phyloP scores from a whole-genome alignment of 2,329 filamentous ascomycete species.

The Pyrenophora graminea region DNA sequence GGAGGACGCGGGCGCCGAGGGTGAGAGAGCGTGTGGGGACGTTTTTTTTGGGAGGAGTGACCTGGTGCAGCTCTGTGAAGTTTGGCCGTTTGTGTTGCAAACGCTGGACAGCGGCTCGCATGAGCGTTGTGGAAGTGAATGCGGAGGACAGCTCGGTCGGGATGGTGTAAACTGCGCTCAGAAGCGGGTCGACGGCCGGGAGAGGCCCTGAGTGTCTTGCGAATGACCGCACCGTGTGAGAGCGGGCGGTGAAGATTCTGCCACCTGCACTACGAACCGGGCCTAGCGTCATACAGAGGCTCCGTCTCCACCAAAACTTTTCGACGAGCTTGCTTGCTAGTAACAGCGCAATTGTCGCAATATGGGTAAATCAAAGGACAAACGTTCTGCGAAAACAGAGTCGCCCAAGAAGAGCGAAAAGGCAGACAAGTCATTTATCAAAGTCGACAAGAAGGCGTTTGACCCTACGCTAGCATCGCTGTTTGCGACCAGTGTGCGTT shows the following conservation, averaged over 20 bases:
- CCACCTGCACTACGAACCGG: background rate
- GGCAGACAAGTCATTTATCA: conserved; percentile 26
- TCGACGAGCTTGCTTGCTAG: conserved; percentile 17
- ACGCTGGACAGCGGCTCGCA: conserved; percentile 22
- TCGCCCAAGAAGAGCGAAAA: conserved; percentile 16
- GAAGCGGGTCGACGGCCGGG: conserved; percentile 18
- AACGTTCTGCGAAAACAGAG: conserved; percentile 24
- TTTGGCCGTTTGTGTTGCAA: conserved; percentile 10
- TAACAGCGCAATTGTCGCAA: conserved; percentile 23
- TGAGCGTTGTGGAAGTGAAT: conserved; percentile 11
- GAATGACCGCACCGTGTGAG: conserved; percentile 20
- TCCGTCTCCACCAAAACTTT: conserved; percentile 40
- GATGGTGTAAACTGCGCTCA: conserved; percentile 23
- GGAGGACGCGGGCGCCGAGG: conserved; percentile 29
- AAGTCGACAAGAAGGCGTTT: conserved; percentile 43
- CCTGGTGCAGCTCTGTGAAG: conserved; percentile 6
- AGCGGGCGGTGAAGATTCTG: conserved; percentile 19
- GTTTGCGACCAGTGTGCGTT: conserved; percentile 50
- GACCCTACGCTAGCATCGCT: conserved; percentile 53
- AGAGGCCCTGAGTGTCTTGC: conserved; percentile 22
- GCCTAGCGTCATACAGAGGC: conserved; percentile 14
- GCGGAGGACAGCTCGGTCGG: conserved; percentile 13
- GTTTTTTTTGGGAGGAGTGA: conserved; percentile 17
- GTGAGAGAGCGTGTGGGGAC: conserved; percentile 18
- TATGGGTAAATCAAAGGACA: conserved; percentile 44